Evolutionary conservation across 768 basidiomycete species (phyloP), one percentile per base, ranked within the genome.

Genomic region (Tylopilus plumbeoviolaceoides): DNA sequence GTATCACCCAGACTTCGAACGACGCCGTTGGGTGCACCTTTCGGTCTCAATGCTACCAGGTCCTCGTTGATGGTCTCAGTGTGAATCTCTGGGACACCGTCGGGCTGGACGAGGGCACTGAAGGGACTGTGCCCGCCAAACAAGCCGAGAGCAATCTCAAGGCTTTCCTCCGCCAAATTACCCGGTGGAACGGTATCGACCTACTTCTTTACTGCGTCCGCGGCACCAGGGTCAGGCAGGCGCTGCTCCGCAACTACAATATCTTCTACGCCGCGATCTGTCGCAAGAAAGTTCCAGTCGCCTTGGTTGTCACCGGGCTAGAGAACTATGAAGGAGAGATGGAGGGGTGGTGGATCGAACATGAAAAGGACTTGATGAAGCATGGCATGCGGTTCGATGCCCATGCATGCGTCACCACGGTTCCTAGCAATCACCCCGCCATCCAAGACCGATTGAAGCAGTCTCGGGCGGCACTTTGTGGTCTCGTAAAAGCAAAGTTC

Each of bases 361-460:
- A 76, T 39, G 60, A 71, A 53, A 51, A 56, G 30, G 52, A 54
- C 12, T 68, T 77, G 48, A 57, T 56, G 17, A 51, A 47, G 25
- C 60, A 71, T 36, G 63, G 63, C 12, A 76, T 77, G 63, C 44
- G 53, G 9, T 75, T 75, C 18, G 59, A 67, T 30, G 73, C 67
- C 2, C 68, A 73, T 20, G 76, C 72, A 9, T 78, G 77, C 48
- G 63, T 77, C 47, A 76, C 74, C 15, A 70, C 74, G 4, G 59
- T 59, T n/a, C 56, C 10, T 18, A 66, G 59, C 44, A 55, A 66
- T 43, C 54, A 66, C 43, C 56, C 63, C 20, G 61, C 61, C 27
- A 60, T 66, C 44, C 63, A 66, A 50, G 7, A 9, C 21, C 53
- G 64, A 23, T 36, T 57, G 23, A 31, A 44, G 39, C 56, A 61